phyloP scores from a whole-genome alignment of 2,329 filamentous ascomycete genomes.

The Arthrocladium fulminans region DNA sequence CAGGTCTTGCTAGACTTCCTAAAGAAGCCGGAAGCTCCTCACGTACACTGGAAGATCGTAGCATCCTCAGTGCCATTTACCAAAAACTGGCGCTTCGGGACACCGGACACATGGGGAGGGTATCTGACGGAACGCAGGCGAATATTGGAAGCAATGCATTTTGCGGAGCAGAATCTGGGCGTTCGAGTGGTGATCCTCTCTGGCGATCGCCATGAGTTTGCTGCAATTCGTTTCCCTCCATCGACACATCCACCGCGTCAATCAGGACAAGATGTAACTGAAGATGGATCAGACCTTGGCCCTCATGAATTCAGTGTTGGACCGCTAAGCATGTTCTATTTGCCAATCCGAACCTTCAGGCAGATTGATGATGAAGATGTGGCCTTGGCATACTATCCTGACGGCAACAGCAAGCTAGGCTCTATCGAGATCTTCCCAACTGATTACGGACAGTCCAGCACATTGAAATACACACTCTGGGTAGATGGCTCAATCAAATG shows the following conservation, averaged over 20 bases:
- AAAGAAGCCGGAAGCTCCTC: conserved; percentile 58
- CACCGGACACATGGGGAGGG: conserved; percentile 86
- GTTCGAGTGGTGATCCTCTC: conserved; percentile 75
- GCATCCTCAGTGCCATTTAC: conserved; percentile 89
- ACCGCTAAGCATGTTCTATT: conserved; percentile 87
- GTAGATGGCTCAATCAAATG: conserved; percentile 73
- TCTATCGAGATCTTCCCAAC: conserved; percentile 61
- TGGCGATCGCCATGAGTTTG: conserved; percentile 95
- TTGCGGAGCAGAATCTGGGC: conserved; percentile 59
- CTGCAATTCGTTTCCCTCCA: conserved; percentile 66
- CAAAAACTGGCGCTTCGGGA: conserved; percentile 90
- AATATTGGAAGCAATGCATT: conserved; percentile 89
- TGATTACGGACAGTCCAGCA: too few relatives aligned
- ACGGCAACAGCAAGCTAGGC: conserved; percentile 83
- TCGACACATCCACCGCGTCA: too few relatives aligned
- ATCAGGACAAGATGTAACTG: conserved; percentile 14
- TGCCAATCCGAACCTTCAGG: conserved; percentile 72
- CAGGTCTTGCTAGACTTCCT: conserved; percentile 73
- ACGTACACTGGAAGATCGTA: conserved; percentile 88
- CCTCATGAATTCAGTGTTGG: conserved; percentile 86
- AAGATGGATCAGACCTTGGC: conserved; percentile 16
- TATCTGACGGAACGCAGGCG: conserved; percentile 71
- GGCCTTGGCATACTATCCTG: conserved; percentile 69
- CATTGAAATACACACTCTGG: conserved; percentile 71
- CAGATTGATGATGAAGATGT: conserved; percentile 77